Evolutionary conservation across 202 grass and related monocot species (phyloP), one percentile per base, ranked within the genome.

Genomic region (Panicum hallii): DNA sequence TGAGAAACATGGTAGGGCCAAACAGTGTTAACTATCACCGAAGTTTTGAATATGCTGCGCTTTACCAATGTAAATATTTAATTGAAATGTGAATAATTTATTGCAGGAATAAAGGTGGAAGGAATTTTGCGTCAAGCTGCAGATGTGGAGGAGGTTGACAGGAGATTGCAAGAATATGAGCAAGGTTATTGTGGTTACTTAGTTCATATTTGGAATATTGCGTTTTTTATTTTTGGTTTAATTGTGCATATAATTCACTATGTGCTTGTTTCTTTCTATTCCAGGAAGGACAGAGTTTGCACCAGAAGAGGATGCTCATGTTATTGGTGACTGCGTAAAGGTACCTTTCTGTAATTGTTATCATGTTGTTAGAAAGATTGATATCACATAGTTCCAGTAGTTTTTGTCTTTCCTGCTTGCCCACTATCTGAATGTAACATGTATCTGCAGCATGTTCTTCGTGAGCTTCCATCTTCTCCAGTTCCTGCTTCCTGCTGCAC

Each of bases 401-500:
- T 50, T 75, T 44, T 11, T 11, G 68, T 19, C 22, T 75, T 19
- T 43, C 75, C n/a, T 87, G 77, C 67, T 79, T 47, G 16, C 50
- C 40, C 65, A 87, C 34, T 63, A 15, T 85, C 87, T 70, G 61
- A 62, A 76, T 86, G 56, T 78, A 70, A 45, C 64, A 67, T 76
- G 44, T 73, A 50, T 77, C 61, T 94, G 72, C 84, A 99, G 97
- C 94, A 91, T 94, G 88, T 97, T 90, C 90, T 99, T 30, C 90
- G 97, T 47, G 97, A 97, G 85, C 85, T 99, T 72, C 97, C 97
- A 8, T 99, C 97, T 45, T 99, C 97, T 67, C 97, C 97, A 9
- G 97, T 99, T 60, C 93, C 97, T 80, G 97, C 97, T 75, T 97
- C 97, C 81, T 99, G 97, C 79, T 99, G 97, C 75, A 99, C 93